A percentile compares a stretch with the other conserved stretches of the same genome.
Conservation (phyloP, 495 filamentous ascomycete genomes). For the Hypoxylon crocopeplum region DNA sequence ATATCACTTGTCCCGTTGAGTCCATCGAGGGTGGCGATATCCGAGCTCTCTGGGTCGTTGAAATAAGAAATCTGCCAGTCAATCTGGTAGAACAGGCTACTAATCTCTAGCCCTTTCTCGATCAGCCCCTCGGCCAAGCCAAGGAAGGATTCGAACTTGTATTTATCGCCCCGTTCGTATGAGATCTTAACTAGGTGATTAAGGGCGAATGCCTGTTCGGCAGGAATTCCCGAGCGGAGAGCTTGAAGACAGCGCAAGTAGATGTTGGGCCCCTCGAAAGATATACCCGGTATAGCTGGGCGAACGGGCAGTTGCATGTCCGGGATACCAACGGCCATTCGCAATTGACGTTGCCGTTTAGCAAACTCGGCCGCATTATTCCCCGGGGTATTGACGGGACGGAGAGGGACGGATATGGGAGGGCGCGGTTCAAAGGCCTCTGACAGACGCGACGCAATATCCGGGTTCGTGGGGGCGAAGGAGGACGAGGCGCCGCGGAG, state of each 20-base stretch:
- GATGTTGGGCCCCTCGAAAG: slow-evolving; percentile 79
- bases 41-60: slow-evolving; percentile 56
- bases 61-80: slow-evolving; percentile 80
- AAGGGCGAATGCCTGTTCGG: slow-evolving; percentile 86
- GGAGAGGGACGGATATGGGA: slow-evolving; percentile 62
- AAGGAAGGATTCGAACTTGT: slow-evolving; percentile 90
- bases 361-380: slow-evolving; percentile 70
- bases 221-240: slow-evolving; percentile 77
- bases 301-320: slow-evolving; percentile 32
- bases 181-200: slow-evolving; percentile 96
- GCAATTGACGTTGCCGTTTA: slow-evolving; percentile 52
- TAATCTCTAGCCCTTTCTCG: slow-evolving; percentile 77
- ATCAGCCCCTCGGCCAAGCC: slow-evolving; percentile 88
- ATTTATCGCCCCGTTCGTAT: slow-evolving; percentile 92
- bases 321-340: slow-evolving; percentile 25
- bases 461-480: slow-evolving; percentile 47
- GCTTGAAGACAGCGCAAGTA: slow-evolving; percentile 84
- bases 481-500: slow-evolving; percentile 46
- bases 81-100: slow-evolving; percentile 78
- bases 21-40: slow-evolving; percentile 70
- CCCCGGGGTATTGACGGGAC: slow-evolving; percentile 72
- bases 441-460: slow-evolving; percentile 57
- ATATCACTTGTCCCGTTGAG: slow-evolving; percentile 79
- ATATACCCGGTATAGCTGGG: slow-evolving; percentile 44
- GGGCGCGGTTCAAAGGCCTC: slow-evolving; percentile 66